Evolutionary conservation across 2,329 filamentous ascomycete species (phyloP).

Genomic region (Cadophora gregata): DNA sequence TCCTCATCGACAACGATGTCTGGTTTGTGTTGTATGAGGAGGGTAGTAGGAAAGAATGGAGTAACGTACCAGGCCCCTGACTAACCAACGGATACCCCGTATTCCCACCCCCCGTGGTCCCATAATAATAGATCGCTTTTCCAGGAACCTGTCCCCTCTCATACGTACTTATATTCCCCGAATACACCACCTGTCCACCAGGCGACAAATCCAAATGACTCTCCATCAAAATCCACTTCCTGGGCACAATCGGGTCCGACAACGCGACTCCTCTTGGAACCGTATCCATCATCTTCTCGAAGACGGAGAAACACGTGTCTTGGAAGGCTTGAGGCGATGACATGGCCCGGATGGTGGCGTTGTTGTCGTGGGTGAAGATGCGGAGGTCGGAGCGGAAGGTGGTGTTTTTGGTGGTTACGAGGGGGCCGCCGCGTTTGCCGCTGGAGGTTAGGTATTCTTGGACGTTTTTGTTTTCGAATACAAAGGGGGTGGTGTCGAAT

Average conservation of each 20-base stretch:
- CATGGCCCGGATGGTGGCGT: conserved; percentile 33
- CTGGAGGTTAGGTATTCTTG: conserved; percentile 29
- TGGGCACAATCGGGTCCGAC: conserved; percentile 27
- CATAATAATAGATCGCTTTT: conserved; percentile 29
- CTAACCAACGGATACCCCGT: conserved; percentile 17
- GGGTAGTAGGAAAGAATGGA: neutral
- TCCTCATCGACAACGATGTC: no score
- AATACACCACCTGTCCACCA: conserved; percentile 22
- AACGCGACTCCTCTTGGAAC: conserved; percentile 28
- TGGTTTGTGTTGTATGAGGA: neutral
- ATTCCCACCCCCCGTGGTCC: conserved; percentile 22
- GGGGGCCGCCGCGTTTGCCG: conserved; percentile 28
- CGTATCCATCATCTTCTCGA: conserved; percentile 35
- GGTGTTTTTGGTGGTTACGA: conserved; percentile 26
- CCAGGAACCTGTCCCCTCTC: conserved; percentile 3
- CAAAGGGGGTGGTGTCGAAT: conserved; percentile 30
- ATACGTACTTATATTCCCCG: conserved; percentile 18
- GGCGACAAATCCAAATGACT: conserved; percentile 27
- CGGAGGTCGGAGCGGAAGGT: conserved; percentile 27
- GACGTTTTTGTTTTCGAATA: conserved; percentile 27
- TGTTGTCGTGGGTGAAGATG: conserved; percentile 32
- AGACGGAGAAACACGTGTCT: conserved; percentile 29
- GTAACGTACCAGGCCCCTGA: conserved; percentile 17
- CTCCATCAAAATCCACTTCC: conserved; percentile 27
- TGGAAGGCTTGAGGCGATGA: conserved; percentile 27